These are phyloP conservation scores for Carnegiea gigantea DNA, from an alignment of 179 eudicot species.

Conservation along the genomic window DNA sequence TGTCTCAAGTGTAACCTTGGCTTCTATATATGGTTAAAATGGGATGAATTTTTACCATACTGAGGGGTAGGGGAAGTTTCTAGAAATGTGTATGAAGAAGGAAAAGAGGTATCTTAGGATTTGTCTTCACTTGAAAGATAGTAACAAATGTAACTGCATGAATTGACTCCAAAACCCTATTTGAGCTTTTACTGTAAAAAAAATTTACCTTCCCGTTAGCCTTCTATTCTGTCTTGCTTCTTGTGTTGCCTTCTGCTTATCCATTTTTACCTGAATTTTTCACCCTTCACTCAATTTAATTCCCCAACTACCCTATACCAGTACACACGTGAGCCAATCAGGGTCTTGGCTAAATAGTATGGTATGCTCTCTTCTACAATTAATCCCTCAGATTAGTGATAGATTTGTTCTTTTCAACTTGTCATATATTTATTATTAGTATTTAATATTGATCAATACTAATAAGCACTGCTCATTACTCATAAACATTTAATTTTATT, in stretches of 20 bases:
- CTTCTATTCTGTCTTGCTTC: conserved; percentile 25
- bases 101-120: conserved; percentile 42
- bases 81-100: conserved; percentile 34
- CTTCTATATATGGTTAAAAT: conserved; percentile 21
- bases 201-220: neutral
- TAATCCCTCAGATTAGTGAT: neutral
- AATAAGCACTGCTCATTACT: no score
- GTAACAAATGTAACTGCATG: conserved; percentile 11
- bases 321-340: conserved; percentile 6
- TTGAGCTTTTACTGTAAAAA: neutral
- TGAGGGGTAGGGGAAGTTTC: conserved; percentile 31
- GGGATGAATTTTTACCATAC: conserved; percentile 26
- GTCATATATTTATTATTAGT: no score
- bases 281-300: conserved; percentile 19
- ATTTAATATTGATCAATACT: no score
- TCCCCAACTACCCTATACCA: conserved; percentile 19
- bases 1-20: conserved; percentile 32
- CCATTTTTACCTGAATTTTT: neutral
- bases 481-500: no score
- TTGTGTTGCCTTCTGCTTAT: conserved; percentile 20
- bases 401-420: no score
- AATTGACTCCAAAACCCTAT: conserved; percentile 21
- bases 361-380: neutral
- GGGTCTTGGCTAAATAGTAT: neutral
- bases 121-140: conserved; percentile 35